Conservation (phyloP, 202 grass and related monocot species). For the Thinopyrum obtusiflorum region DNA sequence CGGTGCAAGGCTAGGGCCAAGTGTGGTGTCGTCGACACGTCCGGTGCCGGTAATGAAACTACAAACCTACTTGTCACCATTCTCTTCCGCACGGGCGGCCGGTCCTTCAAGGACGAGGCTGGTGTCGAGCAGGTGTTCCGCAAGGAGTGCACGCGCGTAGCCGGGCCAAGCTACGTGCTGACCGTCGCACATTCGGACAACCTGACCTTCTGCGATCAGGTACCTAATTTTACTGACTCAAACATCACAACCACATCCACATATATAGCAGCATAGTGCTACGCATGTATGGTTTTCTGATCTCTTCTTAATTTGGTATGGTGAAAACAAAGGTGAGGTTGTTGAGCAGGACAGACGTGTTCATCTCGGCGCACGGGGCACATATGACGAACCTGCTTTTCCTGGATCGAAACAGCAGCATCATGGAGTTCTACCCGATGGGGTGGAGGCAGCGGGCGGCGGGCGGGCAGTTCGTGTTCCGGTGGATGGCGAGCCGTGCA, state of each 20-base stretch:
- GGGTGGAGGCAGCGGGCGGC: slow-evolving; percentile 60
- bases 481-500: slow-evolving; percentile 43
- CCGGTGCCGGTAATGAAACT: not conserved
- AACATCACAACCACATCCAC: too few relatives aligned
- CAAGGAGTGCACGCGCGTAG: slow-evolving; percentile 31
- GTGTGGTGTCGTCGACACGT: slow-evolving; percentile 21
- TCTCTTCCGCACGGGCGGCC: slow-evolving; percentile 39
- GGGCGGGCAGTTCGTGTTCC: slow-evolving; percentile 47
- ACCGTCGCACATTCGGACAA: slow-evolving; percentile 34
- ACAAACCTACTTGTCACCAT: slow-evolving; percentile 35
- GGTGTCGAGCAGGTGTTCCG: slow-evolving; percentile 41
- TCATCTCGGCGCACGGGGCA: slow-evolving; percentile 55
- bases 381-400: slow-evolving; percentile 73
- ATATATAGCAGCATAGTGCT: not conserved
- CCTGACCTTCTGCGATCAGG: slow-evolving; percentile 68
- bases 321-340: slow-evolving; percentile 46
- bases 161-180: slow-evolving; percentile 26
- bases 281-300: not conserved
- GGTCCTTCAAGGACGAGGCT: slow-evolving; percentile 65
- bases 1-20: slow-evolving; percentile 57
- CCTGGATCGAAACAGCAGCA: slow-evolving; percentile 59
- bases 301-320: not conserved
- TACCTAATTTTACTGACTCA: not conserved
- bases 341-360: slow-evolving; percentile 59
- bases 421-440: slow-evolving; percentile 74